Conservation (phyloP, 257 asterid species). For the Ilex asprella region DNA sequence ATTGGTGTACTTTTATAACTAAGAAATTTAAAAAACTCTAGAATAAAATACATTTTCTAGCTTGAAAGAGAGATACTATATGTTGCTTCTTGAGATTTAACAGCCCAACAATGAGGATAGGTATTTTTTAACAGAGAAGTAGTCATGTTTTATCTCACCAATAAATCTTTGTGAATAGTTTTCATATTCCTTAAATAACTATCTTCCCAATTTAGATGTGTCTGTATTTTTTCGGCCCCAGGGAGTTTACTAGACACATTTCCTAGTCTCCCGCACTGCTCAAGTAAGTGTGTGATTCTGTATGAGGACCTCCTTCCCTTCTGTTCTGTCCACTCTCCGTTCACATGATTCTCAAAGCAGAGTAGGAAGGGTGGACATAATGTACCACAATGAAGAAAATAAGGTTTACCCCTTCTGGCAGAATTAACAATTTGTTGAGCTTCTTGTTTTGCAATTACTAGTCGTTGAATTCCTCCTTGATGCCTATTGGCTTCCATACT, state of each 20-base stretch:
- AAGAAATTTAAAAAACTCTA: no score
- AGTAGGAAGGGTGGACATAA: slow-evolving; percentile 4
- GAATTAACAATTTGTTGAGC: slow-evolving; percentile 11
- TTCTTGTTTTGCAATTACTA: slow-evolving; percentile 13
- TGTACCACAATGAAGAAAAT: slow-evolving; percentile 12
- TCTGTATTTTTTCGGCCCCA: neutral
- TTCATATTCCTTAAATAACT: no score
- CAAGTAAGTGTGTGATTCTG: slow-evolving; percentile 14
- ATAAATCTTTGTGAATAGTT: no score
- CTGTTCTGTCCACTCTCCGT: slow-evolving; percentile 14
- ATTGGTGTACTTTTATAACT: no score
- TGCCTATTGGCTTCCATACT: slow-evolving; percentile 8
- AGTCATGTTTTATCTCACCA: no score
- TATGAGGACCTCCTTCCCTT: slow-evolving; percentile 23
- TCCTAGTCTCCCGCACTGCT: slow-evolving; percentile 12
- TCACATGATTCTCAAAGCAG: slow-evolving; percentile 15
- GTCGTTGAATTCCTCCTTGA: slow-evolving; percentile 2
- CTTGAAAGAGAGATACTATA: no score
- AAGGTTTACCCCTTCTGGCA: slow-evolving; percentile 13
- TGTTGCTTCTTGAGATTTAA: no score
- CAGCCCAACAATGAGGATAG: no score
- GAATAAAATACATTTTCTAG: no score
- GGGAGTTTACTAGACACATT: slow-evolving; percentile 17
- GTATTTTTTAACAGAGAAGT: no score
- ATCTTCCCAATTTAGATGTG: no score